Percentiles rank a stretch among this genome's conserved stretches.
Evolutionary conservation across 2,329 filamentous ascomycete genomes (phyloP).

Genomic region (Penicillium janthinellum): DNA sequence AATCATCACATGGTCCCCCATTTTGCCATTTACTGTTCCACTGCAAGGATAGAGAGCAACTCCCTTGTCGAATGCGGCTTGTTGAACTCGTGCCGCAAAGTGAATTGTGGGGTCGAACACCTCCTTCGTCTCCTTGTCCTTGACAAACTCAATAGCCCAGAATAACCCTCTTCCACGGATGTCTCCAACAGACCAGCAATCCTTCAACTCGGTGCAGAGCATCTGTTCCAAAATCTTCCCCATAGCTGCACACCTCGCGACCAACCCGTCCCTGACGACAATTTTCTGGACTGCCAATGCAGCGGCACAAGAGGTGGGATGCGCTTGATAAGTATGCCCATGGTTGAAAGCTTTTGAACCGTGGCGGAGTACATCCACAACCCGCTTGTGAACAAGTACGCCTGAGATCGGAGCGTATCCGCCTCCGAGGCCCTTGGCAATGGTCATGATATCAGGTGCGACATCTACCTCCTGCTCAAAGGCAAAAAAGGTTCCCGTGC

Average conservation of each 20-base stretch:
- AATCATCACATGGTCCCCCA: background rate
- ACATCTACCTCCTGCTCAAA: background rate
- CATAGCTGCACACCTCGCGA: background rate
- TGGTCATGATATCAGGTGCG: background rate
- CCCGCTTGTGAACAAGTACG: background rate
- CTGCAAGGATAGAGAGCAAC: background rate
- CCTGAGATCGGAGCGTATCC: background rate
- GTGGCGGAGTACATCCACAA: background rate
- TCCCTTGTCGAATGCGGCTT: background rate
- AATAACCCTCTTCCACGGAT: background rate
- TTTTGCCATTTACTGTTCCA: background rate
- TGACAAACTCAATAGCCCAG: background rate
- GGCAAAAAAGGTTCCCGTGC: background rate
- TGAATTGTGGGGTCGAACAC: background rate
- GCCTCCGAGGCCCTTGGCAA: background rate
- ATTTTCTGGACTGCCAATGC: slow-evolving; percentile 1
- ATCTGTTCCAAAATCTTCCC: background rate
- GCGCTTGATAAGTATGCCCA: background rate
- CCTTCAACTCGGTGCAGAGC: background rate
- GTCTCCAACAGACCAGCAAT: slow-evolving; percentile 1
- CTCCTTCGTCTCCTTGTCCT: background rate
- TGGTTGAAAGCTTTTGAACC: background rate
- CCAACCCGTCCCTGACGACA: background rate
- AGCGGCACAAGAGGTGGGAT: background rate
- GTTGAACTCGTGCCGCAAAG: background rate